These are phyloP conservation scores for Tulasnella sp. DNA, from an alignment of 768 basidiomycete genomes.

Conservation along the genomic window DNA sequence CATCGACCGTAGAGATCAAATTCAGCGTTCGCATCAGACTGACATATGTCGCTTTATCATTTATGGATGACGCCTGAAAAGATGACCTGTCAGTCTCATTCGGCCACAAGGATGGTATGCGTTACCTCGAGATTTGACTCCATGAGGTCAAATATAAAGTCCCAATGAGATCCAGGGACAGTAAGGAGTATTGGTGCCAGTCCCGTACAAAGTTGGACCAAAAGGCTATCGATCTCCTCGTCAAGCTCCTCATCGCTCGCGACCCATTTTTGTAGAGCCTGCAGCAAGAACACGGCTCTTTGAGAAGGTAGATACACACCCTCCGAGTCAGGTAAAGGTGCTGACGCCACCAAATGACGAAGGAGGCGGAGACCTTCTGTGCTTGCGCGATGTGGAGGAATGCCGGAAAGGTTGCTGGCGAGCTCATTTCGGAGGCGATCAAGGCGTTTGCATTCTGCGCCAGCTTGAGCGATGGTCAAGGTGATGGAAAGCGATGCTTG, in stretches of 20 bases:
- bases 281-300: conserved; percentile 84
- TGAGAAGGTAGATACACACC: conserved; percentile 82
- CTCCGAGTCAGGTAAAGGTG: conserved; percentile 79
- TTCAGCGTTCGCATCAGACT: conserved; percentile 70
- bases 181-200: conserved; percentile 88
- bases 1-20: conserved; percentile 68
- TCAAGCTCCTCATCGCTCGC: conserved; percentile 61
- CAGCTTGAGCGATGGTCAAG: conserved; percentile 60
- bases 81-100: conserved; percentile 4
- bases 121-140: conserved; percentile 85
- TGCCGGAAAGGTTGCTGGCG: conserved; percentile 73
- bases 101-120: background rate
- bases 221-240: conserved; percentile 76
- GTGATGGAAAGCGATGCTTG: conserved; percentile 69
- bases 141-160: conserved; percentile 84
- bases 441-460: conserved; percentile 70
- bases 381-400: conserved; percentile 65
- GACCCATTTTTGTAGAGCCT: conserved; percentile 85
- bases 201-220: conserved; percentile 72
- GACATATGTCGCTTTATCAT: conserved; percentile 61
- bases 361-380: conserved; percentile 70
- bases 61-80: conserved; percentile 60
- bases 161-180: conserved; percentile 88
- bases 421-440: conserved; percentile 88
- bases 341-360: conserved; percentile 67